A percentile compares a stretch with the other conserved stretches of the same genome.
These are phyloP conservation scores for Hymenoscyphus salicellus DNA, from an alignment of 2,329 filamentous ascomycete genomes.

Conservation along the genomic window DNA sequence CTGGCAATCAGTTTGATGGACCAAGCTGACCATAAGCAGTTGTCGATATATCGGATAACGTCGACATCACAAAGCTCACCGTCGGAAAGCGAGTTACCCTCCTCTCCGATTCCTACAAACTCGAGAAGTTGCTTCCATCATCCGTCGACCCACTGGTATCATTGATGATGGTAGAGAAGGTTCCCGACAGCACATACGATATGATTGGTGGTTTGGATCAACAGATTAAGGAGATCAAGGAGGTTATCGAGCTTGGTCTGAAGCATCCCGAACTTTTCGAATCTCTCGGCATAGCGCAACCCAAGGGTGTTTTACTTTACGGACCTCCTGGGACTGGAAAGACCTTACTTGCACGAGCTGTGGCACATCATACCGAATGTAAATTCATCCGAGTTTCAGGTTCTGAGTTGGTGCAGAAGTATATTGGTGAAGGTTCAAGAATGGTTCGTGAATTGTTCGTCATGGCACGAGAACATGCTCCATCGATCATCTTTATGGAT, in stretches of 20 bases:
- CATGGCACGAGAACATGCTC: slow-evolving; percentile 97
- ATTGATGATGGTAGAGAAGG: slow-evolving; percentile 99
- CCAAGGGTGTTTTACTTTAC: slow-evolving; percentile 95
- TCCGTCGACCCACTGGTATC: slow-evolving; percentile 98
- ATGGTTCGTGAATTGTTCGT: slow-evolving; percentile 99
- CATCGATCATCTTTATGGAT: slow-evolving; percentile 99
- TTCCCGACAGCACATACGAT: slow-evolving; percentile 98
- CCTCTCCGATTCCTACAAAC: slow-evolving; percentile 95
- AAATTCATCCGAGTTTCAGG: slow-evolving; percentile 98
- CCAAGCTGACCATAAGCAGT: slow-evolving; percentile 52
- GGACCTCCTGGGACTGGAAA: slow-evolving; percentile 96
- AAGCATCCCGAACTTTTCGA: slow-evolving; percentile 99
- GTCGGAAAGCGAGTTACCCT: slow-evolving; percentile 96
- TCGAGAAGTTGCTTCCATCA: slow-evolving; percentile 96
- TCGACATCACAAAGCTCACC: slow-evolving; percentile 93
- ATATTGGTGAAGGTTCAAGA: slow-evolving; percentile 94
- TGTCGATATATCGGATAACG: slow-evolving; percentile 89
- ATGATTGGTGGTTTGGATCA: slow-evolving; percentile 99
- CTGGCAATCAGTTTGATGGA: neutral
- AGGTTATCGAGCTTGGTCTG: slow-evolving; percentile 96
- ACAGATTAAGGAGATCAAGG: slow-evolving; percentile 99
- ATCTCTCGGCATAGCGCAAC: slow-evolving; percentile 96
- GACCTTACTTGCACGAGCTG: slow-evolving; percentile 88
- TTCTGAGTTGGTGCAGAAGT: slow-evolving; percentile 96
- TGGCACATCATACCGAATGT: slow-evolving; percentile 97